Evolutionary conservation across 179 eudicot species (phyloP), one percentile per base, ranked within the genome.

Genomic region (Pouteria campechiana): DNA sequence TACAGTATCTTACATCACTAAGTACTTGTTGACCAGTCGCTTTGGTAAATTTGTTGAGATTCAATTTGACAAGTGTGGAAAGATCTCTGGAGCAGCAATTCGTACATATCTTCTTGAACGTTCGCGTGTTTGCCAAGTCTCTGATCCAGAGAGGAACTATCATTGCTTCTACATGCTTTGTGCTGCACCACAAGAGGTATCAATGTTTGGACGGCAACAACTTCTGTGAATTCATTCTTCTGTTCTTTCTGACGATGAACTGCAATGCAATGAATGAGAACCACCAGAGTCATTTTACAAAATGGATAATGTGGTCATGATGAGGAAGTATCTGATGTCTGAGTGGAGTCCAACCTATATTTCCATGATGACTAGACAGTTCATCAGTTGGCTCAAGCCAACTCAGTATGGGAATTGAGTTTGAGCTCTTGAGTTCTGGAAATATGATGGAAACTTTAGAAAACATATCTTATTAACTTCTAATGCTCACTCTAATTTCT

Each of bases 41-140:
- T 75, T 75, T 52, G 82, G 83, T 54, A 76, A 76, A 68, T 76
- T 76, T 65, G 83, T 76, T 46, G 83, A 76, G 41, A 76, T 76
- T 23, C 83, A 76, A 42, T 76, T 76, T 13, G 75, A 76, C 54
- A 76, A 55, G 53, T 58, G 68, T 34, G 74, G 78, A 43, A 76
- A 67, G 68, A 76, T 76, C 31, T 76, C 83, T 25, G 83, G 78
- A 38, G 83, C 83, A 39, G 78, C 83, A 47, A 68, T 76, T 21
- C 41, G 78, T 25, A 76, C 83, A 1, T 76, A 76, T 50, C 75
- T 76, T 41, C 73, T 76, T 32, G 83, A 76, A 62, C 61, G 83
- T 44, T 72, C 83, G 38, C 70, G 83, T 24, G 83, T 76, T 33
- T 76, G 83, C 63, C 83, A 76, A 56, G 76, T 72, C 30, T 57